phyloP scores from a whole-genome alignment of 2,329 filamentous ascomycete species.

The Fusarium oligoseptatum region DNA sequence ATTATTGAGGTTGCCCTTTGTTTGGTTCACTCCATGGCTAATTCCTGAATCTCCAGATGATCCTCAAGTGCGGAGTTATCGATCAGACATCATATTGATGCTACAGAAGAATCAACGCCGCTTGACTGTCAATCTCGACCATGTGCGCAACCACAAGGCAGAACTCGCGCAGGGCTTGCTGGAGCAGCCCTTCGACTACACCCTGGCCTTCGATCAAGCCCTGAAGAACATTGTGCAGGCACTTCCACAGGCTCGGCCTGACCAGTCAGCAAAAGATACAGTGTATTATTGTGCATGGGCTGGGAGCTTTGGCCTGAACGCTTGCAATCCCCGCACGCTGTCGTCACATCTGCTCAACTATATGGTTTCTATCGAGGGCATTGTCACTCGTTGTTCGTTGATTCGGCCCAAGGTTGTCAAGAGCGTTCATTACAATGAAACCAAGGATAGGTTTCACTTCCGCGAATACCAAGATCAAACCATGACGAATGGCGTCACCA shows the following conservation, averaged over 20 bases:
- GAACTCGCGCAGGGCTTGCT: constrained; percentile 86
- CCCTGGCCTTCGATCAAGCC: constrained; percentile 88
- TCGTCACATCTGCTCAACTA: constrained; percentile 91
- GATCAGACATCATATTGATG: constrained; percentile 87
- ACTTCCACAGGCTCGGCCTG: constrained; percentile 79
- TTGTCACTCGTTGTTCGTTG: constrained; percentile 95
- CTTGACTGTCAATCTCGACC: constrained; percentile 84
- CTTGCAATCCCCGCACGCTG: constrained; percentile 94
- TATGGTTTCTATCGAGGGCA: constrained; percentile 97
- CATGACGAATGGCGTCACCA: constrained; percentile 92
- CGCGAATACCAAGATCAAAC: constrained; percentile 96
- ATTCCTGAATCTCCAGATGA: constrained; percentile 56
- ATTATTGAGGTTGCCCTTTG: not conserved
- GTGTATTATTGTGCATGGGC: constrained; percentile 98
- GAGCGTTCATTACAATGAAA: constrained; percentile 96
- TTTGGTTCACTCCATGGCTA: constrained; percentile 13
- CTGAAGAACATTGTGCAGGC: constrained; percentile 90
- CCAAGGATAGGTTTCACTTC: constrained; percentile 86
- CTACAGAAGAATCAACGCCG: constrained; percentile 75
- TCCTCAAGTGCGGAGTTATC: constrained; percentile 77
- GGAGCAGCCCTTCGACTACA: constrained; percentile 88
- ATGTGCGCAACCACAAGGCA: constrained; percentile 87
- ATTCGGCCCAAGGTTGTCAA: constrained; percentile 98
- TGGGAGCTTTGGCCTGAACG: constrained; percentile 93
- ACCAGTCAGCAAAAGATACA: constrained; percentile 82